Evolutionary conservation across 495 filamentous ascomycete genomes (phyloP), one percentile per base, ranked within the genome.

Genomic region (Bombardia bombarda): DNA sequence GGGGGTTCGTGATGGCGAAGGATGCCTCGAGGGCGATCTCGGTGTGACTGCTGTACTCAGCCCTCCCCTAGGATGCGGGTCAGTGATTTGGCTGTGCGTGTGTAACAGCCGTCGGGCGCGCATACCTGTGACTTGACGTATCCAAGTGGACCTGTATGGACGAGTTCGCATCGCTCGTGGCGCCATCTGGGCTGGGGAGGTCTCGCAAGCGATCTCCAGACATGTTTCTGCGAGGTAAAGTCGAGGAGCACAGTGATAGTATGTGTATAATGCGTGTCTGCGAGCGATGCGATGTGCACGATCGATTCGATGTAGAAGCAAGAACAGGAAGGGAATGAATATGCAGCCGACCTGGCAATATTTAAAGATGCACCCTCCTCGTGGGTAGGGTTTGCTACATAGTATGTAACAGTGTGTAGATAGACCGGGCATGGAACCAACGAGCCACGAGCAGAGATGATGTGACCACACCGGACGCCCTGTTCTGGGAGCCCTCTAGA

Each of bases 71-170:
- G 10, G 37, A 17, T n/a, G n/a, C n/a, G n/a, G n/a, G n/a, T n/a
- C n/a, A 28, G 36, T 31, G 5, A 3, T 18, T 10, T 26, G 3
- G 30, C 7, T 1, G 18, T 23, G 20, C 16, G 16, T 10, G 20
- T 21, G 21, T 10, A 5, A 40, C 12, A 31, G 7, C n/a, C 6
- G 12, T 13, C 3, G 19, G 9, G 38, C 10, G 12, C 8, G 17
- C 46, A 14, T 24, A 60, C 59, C 54, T 52, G 19, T 49, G 43
- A 23, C 54, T 60, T 23, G 18, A 32, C n/a, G 33, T 32, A 37
- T 60, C 56, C 12, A 53, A 8, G 16, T 58, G 46, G 21, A 51
- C 51, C 18, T 60, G 53, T n/a, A 55, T 42, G 23, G 56, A 60
- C n/a, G 50, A 52, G 22, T 53, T 50, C 20, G 48, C 47, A 19